A percentile compares a stretch with the other conserved stretches of the same genome.
Conservation (phyloP, 805 yeast genomes). For the Metschnikowia drakensbergensis region DNA sequence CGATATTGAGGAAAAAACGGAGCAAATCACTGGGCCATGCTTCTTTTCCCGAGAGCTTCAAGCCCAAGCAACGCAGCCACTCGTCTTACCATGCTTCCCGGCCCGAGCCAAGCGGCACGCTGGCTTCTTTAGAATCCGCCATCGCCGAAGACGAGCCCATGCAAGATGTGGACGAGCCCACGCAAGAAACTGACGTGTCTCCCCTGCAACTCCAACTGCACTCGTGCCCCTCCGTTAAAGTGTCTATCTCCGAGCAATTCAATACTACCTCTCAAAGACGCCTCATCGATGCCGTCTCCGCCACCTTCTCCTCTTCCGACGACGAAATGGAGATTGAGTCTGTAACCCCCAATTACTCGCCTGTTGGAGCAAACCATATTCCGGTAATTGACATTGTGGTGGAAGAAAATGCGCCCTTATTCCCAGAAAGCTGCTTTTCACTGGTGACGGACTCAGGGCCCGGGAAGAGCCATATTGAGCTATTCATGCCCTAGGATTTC, state of each 20-base stretch:
- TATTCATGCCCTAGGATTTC: too few relatives aligned
- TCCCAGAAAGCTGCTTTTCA: conserved; percentile 6
- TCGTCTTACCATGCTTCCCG: conserved; percentile 29
- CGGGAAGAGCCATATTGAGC: too few relatives aligned
- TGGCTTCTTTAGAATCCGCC: conserved; percentile 1
- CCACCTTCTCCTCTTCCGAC: conserved; percentile 1
- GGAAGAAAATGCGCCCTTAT: conserved; percentile 27
- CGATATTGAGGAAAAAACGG: conserved; percentile 7
- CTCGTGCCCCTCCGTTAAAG: neutral
- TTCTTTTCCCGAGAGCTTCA: neutral
- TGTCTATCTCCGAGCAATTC: conserved; percentile 1
- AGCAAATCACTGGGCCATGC: conserved; percentile 13
- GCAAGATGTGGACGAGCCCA: conserved; percentile 1
- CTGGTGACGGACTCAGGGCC: too few relatives aligned
- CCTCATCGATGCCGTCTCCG: neutral
- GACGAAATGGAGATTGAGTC: conserved; percentile 11
- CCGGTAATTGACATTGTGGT: conserved; percentile 41
- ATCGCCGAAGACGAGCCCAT: conserved; percentile 9
- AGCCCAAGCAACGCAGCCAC: conserved; percentile 23
- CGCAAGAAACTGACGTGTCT: neutral
- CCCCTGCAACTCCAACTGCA: neutral
- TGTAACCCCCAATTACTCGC: neutral
- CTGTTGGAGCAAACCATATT: conserved; percentile 26
- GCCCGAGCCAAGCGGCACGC: neutral
- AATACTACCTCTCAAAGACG: conserved; percentile 1